Evolutionary conservation across 257 asterid species (phyloP), one percentile per base, ranked within the genome.

Genomic region (Primulina tabacum): DNA sequence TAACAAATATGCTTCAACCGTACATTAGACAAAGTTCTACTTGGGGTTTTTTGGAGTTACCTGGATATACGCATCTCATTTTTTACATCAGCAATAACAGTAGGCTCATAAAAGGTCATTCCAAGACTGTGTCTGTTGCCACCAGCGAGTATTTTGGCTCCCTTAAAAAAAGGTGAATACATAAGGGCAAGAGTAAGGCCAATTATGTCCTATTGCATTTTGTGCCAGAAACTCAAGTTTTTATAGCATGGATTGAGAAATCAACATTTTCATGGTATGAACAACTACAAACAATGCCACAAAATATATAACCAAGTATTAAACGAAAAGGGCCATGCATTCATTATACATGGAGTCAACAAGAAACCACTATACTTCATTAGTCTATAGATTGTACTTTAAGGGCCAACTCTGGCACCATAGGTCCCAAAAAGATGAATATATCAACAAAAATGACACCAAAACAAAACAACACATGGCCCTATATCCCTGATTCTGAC

Each of bases 81-180:
- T 34, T 86, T 86, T 71, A 94, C 95, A 73, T 85, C 97, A 72
- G 89, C 57, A 5, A 94, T 76, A 76, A 94, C 95, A 0, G 99
- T 94, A 68, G 99, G 97, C 84, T 94, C 96, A 73, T 85, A 94
- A 80, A 89, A 94, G 52, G 89, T 86, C 97, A 74, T 79, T 75
- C 99, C 99, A 62, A 91, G 96, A 77, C 85, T 74, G 79, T 93
- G 99, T 61, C 86, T 87, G 82, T 91, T 91, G 64, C 99, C 99
- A 4, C 99, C 97, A 71, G 68, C 64, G 21, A 89, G 81, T 68
- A 94, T 85, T 79, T 85, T 94, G 80, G 97, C 99, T 72, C 99
- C 99, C 97, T 92, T 73, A 62, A 76, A 84, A 7, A 75, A 80
- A 75, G 18, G 29, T 32, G 40, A 59, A 64, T 17, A 43, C 61